Conservation (phyloP, 2,329 filamentous ascomycete genomes). For the Paracamarosporium sp. region DNA sequence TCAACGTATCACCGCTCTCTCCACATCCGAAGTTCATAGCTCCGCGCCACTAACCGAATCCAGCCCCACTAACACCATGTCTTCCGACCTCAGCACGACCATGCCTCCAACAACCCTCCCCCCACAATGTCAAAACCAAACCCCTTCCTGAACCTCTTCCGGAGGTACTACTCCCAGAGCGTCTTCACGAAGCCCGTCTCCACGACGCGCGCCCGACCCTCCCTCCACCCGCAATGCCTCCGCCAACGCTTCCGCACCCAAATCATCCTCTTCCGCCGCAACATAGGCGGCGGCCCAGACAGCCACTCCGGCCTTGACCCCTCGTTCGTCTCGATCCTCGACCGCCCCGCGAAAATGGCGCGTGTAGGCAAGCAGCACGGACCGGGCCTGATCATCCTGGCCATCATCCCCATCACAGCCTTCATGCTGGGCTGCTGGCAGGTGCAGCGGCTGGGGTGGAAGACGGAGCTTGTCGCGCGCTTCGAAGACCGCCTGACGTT, state of each 20-base stretch:
- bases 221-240: constrained; percentile 41
- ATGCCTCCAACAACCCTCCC: constrained; percentile 1
- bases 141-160: constrained; percentile 41
- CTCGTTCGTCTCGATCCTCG: constrained; percentile 82
- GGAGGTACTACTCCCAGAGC: constrained; percentile 31
- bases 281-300: constrained; percentile 53
- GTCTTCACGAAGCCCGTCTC: constrained; percentile 8
- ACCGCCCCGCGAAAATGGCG: constrained; percentile 82
- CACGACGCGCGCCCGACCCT: constrained; percentile 14
- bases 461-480: constrained; percentile 87
- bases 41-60: constrained; percentile 6
- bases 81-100: neutral
- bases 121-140: constrained; percentile 42
- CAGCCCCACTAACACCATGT: constrained; percentile 7
- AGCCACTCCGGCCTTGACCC: constrained; percentile 66
- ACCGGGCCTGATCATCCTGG: constrained; percentile 79
- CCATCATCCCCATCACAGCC: constrained; percentile 88
- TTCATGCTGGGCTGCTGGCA: constrained; percentile 95
- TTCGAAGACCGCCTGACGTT: constrained; percentile 91
- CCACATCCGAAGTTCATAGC: neutral
- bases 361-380: constrained; percentile 78
- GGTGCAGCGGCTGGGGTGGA: constrained; percentile 90
- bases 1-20: neutral
- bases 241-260: constrained; percentile 31
- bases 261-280: constrained; percentile 27